Percentiles rank a stretch among this genome's conserved stretches.
These are phyloP conservation scores for Trichoderma cornu-damae DNA, from an alignment of 2,329 filamentous ascomycete species.

Conservation along the genomic window DNA sequence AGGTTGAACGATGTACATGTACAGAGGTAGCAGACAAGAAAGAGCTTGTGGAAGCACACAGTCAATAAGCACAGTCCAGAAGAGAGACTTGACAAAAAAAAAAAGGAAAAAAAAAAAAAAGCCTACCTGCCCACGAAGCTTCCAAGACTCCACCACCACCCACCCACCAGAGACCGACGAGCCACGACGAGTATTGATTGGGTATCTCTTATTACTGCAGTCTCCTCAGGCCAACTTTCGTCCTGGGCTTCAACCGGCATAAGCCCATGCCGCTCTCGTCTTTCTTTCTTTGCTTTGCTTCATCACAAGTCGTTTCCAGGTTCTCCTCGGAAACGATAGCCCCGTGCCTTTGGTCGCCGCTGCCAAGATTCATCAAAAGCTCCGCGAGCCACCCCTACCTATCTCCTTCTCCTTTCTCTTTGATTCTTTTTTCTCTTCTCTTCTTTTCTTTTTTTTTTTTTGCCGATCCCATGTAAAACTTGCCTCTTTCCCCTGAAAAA, in stretches of 20 bases:
- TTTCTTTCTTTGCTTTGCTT: no score
- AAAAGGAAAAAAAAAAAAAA: background rate
- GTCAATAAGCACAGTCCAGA: background rate
- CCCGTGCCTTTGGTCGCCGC: background rate
- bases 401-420: no score
- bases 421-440: no score
- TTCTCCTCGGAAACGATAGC: background rate
- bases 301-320: no score
- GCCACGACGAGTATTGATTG: background rate
- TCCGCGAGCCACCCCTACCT: background rate
- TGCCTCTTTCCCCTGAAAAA: conserved; percentile 1
- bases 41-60: background rate
- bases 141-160: no score
- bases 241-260: no score
- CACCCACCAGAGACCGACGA: background rate
- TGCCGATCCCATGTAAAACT: conserved; percentile 6
- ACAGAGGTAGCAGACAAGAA: background rate
- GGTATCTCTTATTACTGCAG: background rate
- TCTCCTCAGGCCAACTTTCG: background rate
- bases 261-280: no score
- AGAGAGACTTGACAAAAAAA: conserved; percentile 15
- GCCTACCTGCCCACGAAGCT: background rate
- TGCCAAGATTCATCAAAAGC: background rate
- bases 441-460: no score
- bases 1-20: background rate